Conservation (phyloP, 176 grass and related monocot species). For the Bonia amplexicaulis region DNA sequence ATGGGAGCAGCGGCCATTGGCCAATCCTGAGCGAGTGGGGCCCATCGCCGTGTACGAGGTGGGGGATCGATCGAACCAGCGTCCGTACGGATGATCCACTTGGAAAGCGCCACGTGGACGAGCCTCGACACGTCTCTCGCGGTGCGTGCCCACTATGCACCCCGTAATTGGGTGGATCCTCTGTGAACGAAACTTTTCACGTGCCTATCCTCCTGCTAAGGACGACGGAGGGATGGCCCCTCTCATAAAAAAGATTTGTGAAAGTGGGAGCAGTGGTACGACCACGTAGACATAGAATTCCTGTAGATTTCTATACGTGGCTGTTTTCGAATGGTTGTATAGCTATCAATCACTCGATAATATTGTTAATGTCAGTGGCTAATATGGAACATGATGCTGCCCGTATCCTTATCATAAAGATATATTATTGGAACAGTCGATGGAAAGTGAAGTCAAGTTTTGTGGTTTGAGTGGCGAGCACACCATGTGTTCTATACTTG, state of each 20-base stretch:
- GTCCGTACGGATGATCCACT: conserved; percentile 23
- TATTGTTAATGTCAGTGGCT: not conserved
- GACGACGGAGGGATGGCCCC: not conserved
- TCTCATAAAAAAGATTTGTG: not conserved
- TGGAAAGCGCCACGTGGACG: not conserved
- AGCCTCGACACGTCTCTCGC: not conserved
- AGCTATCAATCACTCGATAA: not conserved
- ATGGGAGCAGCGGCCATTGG: not conserved
- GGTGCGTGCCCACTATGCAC: not conserved
- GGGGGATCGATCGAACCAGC: conserved; percentile 26
- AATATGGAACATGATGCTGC: not conserved
- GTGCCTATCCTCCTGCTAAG: not conserved
- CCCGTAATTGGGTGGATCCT: not conserved
- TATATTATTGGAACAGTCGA: not conserved
- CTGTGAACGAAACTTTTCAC: not conserved
- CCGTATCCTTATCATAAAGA: no score
- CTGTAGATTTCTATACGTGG: rapidly evolving
- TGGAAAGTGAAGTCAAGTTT: not conserved
- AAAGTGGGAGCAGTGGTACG: not conserved
- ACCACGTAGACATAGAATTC: not conserved
- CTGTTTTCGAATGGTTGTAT: not conserved
- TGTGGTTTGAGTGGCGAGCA: no score
- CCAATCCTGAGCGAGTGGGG: not conserved
- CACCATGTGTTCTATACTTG: not conserved
- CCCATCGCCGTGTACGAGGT: conserved; percentile 38